Evolutionary conservation across 2,329 filamentous ascomycete genomes (phyloP).

Genomic region (Lachnellula arida): DNA sequence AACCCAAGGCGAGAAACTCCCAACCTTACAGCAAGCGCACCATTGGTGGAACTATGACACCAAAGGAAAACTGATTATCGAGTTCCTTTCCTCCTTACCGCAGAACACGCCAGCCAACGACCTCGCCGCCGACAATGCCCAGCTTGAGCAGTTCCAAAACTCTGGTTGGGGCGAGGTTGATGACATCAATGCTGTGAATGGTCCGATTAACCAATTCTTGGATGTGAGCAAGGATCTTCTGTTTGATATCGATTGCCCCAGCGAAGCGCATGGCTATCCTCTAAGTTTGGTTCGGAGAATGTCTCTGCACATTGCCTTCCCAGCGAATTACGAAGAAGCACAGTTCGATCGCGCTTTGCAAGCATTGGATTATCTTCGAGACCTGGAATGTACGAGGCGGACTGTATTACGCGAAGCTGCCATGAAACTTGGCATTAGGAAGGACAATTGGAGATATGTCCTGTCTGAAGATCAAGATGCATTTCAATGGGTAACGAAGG

Average conservation of each 20-base stretch:
- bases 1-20: constrained; percentile 19
- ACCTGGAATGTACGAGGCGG: constrained; percentile 24
- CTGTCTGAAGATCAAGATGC: constrained; percentile 17
- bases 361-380: constrained; percentile 26
- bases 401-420: constrained; percentile 19
- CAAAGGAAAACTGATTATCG: constrained; percentile 19
- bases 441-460: constrained; percentile 22
- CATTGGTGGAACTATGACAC: constrained; percentile 23
- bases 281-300: constrained; percentile 13
- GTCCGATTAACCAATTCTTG: constrained; percentile 16
- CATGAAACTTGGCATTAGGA: constrained; percentile 15
- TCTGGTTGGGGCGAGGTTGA: neutral
- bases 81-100: constrained; percentile 18
- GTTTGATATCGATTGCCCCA: constrained; percentile 12
- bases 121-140: neutral
- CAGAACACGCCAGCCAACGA: constrained; percentile 6
- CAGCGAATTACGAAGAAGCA: constrained; percentile 15
- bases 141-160: neutral
- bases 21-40: constrained; percentile 21
- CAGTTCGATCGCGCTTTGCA: constrained; percentile 22
- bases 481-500: constrained; percentile 21
- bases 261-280: constrained; percentile 13
- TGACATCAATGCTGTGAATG: neutral
- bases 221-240: constrained; percentile 14
- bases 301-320: constrained; percentile 18